phyloP scores from a whole-genome alignment of 177 flowering plant species.

The Telopea speciosissima region DNA sequence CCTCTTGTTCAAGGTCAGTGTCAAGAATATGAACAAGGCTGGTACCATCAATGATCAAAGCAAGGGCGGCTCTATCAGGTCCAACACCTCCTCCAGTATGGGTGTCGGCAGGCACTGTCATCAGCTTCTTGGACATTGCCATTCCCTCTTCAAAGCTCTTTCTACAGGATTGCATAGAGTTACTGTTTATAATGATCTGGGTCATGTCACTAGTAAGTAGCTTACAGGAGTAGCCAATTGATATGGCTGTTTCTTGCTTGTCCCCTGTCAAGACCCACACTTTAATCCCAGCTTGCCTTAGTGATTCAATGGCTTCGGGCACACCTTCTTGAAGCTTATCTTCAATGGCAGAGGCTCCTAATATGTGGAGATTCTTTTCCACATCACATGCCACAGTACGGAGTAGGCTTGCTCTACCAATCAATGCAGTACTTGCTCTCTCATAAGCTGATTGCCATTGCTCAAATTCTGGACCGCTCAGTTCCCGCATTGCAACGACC shows the following conservation, averaged over 20 bases:
- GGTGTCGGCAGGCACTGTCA: conserved; percentile 34
- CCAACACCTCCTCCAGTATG: conserved; percentile 34
- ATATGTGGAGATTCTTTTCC: conserved; percentile 51
- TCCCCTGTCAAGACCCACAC: conserved; percentile 99
- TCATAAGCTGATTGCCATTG: conserved; percentile 82
- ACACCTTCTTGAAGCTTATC: conserved; percentile 90
- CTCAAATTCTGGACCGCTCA: conserved; percentile 60
- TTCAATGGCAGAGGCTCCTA: conserved; percentile 92
- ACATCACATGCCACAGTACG: conserved; percentile 66
- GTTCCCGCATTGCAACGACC: conserved; percentile 74
- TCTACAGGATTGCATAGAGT: conserved; percentile 68
- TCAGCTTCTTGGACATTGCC: conserved; percentile 31
- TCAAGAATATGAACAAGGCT: conserved; percentile 95
- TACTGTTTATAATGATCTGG: conserved; percentile 71
- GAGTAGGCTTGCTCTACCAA: conserved; percentile 73
- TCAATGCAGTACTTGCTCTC: conserved; percentile 72
- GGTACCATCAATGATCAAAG: conserved; percentile 92
- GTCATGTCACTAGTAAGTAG: conserved; percentile 74
- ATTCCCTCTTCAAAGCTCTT: conserved; percentile 63
- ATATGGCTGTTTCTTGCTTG: conserved; percentile 97
- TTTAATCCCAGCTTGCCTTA: conserved; percentile 78
- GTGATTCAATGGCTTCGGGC: conserved; percentile 90
- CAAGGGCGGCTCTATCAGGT: conserved; percentile 32
- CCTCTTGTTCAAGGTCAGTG: conserved; percentile 84
- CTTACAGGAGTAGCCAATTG: conserved; percentile 91